These are phyloP conservation scores for Isatis tinctoria DNA, from an alignment of 345 rosid genomes.

Conservation along the genomic window DNA sequence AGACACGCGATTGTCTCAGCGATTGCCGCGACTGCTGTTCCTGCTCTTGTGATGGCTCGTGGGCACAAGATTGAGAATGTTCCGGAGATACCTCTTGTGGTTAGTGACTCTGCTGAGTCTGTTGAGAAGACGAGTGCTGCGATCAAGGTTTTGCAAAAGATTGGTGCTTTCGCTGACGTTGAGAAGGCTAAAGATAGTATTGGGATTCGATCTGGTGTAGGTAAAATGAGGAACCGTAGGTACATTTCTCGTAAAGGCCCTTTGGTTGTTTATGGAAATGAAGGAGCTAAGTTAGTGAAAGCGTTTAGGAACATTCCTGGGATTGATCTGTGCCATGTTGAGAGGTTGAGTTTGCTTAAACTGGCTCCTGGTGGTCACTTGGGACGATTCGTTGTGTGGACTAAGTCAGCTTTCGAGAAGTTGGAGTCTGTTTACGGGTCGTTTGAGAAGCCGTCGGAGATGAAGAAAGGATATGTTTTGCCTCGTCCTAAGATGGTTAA, in stretches of 20 bases:
- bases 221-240: constrained; percentile 73
- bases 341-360: constrained; percentile 62
- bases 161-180: constrained; percentile 67
- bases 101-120: constrained; percentile 20
- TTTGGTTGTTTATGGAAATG: constrained; percentile 56
- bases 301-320: constrained; percentile 84
- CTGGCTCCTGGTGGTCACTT: constrained; percentile 86
- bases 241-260: constrained; percentile 80
- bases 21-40: constrained; percentile 66
- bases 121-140: constrained; percentile 71
- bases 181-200: constrained; percentile 77
- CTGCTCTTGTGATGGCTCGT: constrained; percentile 24
- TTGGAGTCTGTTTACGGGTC: constrained; percentile 71
- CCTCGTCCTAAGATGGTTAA: constrained; percentile 79
- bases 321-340: constrained; percentile 66
- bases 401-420: constrained; percentile 79
- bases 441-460: constrained; percentile 62
- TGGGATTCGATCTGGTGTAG: constrained; percentile 68
- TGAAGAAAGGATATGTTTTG: constrained; percentile 76
- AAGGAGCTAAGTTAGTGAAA: constrained; percentile 65
- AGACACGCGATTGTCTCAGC: constrained; percentile 70
- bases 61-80: not conserved
- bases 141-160: constrained; percentile 59
- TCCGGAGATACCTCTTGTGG: not conserved
- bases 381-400: constrained; percentile 79